These are phyloP conservation scores for Plantago ovata DNA, from an alignment of 257 asterid species.

Conservation along the genomic window DNA sequence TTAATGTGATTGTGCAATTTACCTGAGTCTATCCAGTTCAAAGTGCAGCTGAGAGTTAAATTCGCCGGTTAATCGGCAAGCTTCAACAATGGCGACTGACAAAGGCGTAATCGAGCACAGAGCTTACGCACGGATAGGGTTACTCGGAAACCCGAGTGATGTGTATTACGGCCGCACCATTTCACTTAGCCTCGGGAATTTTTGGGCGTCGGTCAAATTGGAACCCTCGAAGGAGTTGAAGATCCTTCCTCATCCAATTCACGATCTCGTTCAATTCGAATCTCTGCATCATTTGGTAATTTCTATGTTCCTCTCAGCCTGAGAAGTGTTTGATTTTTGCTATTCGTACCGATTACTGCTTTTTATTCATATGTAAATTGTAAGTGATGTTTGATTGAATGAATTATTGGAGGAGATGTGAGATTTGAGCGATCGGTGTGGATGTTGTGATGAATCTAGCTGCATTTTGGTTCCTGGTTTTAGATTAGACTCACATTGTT, in stretches of 20 bases:
- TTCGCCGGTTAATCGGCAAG: too few relatives aligned
- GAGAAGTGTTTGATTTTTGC: not conserved
- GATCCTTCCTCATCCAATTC: slow-evolving; percentile 66
- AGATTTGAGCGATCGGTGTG: too few relatives aligned
- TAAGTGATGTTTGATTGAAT: not conserved
- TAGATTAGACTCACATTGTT: too few relatives aligned
- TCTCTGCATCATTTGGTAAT: slow-evolving; percentile 66
- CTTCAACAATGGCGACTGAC: slow-evolving; percentile 25
- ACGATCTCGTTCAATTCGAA: slow-evolving; percentile 69
- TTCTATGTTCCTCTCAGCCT: not conserved
- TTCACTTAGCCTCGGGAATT: slow-evolving; percentile 66
- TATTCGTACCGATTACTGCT: not conserved
- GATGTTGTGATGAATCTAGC: not conserved
- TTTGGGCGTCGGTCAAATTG: slow-evolving; percentile 74
- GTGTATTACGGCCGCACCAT: slow-evolving; percentile 74
- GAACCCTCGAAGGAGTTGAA: slow-evolving; percentile 54
- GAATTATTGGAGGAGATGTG: not conserved
- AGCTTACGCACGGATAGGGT: slow-evolving; percentile 68
- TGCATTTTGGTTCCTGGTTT: not conserved
- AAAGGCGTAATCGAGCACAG: slow-evolving; percentile 50
- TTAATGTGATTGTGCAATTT: too few relatives aligned
- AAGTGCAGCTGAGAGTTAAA: too few relatives aligned
- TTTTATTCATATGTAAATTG: not conserved
- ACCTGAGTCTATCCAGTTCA: too few relatives aligned
- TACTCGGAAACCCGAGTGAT: slow-evolving; percentile 84